Evolutionary conservation across 1,284 basidiomycete species (phyloP).

Genomic region (Trichosporon coremiiforme): DNA sequence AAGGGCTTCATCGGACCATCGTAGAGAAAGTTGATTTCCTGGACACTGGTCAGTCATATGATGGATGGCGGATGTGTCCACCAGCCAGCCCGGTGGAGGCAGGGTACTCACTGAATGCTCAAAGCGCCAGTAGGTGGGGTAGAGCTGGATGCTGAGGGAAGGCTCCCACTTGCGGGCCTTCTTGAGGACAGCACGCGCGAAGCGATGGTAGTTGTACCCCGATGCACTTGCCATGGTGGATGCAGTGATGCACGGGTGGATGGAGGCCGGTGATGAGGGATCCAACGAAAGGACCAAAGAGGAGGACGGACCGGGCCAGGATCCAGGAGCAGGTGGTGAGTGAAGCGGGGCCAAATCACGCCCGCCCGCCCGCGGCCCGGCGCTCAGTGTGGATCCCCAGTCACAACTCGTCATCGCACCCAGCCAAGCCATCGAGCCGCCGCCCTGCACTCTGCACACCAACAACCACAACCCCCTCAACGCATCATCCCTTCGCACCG

Average conservation of each 20-base stretch:
- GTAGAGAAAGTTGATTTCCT: constrained; percentile 53
- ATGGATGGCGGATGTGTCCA: too few relatives aligned
- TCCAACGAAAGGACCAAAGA: background rate
- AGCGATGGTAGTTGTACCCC: constrained; percentile 57
- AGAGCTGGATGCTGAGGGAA: constrained; percentile 54
- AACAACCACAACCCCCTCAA: background rate
- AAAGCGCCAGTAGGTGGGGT: constrained; percentile 53
- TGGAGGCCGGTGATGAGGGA: constrained; percentile 1
- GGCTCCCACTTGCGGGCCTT: constrained; percentile 56
- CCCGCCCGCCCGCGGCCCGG: too few relatives aligned
- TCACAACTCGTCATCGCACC: constrained; percentile 14
- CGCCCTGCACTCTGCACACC: background rate
- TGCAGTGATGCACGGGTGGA: constrained; percentile 2
- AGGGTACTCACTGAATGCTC: constrained; percentile 49
- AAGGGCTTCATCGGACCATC: constrained; percentile 57
- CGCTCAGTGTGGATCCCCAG: constrained; percentile 10
- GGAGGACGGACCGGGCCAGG: background rate
- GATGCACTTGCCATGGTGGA: constrained; percentile 55
- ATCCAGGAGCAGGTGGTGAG: background rate
- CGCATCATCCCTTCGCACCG: background rate
- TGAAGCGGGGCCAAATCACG: constrained; percentile 16
- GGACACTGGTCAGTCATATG: background rate
- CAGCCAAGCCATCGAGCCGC: background rate
- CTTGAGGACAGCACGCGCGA: constrained; percentile 54
- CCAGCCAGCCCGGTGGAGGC: constrained; percentile 11